phyloP scores from a whole-genome alignment of 2,329 filamentous ascomycete genomes.

The Penicillium brevicompactum region DNA sequence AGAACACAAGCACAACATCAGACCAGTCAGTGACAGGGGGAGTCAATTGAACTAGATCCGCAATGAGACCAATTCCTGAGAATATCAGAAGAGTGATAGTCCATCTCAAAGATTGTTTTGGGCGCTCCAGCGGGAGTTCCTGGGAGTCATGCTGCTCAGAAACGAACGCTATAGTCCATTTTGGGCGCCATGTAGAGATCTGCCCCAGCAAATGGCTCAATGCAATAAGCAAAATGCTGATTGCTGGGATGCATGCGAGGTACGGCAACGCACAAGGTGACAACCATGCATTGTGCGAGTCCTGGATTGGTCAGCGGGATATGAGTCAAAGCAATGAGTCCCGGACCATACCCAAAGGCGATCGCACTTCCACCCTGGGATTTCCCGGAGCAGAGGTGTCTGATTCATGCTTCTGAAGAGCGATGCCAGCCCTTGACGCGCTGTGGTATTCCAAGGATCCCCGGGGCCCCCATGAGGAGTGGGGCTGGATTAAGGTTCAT shows the following conservation, averaged over 20 bases:
- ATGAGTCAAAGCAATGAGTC: slow-evolving; percentile 1
- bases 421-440: slow-evolving; percentile 1
- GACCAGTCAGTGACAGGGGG: slow-evolving; percentile 15
- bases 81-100: slow-evolving; percentile 41
- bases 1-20: slow-evolving; percentile 33
- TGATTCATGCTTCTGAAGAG: slow-evolving; percentile 19
- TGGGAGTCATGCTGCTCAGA: slow-evolving; percentile 40
- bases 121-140: slow-evolving; percentile 35
- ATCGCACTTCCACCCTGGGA: slow-evolving; percentile 10
- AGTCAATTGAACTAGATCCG: slow-evolving; percentile 34
- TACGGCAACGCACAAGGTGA: slow-evolving; percentile 39
- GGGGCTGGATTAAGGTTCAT: slow-evolving; percentile 11
- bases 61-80: slow-evolving; percentile 39
- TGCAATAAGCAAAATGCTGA: slow-evolving; percentile 29
- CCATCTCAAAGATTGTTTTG: slow-evolving; percentile 34
- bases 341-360: slow-evolving; percentile 21
- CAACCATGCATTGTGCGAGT: slow-evolving; percentile 39
- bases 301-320: slow-evolving; percentile 28
- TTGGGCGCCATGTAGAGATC: slow-evolving; percentile 39
- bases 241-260: slow-evolving; percentile 32
- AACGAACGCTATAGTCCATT: slow-evolving; percentile 57
- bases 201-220: slow-evolving; percentile 31
- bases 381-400: slow-evolving; percentile 10
- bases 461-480: background rate
- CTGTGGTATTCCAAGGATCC: background rate